A percentile compares a stretch with the other conserved stretches of the same genome.
Evolutionary conservation across 179 eudicot genomes (phyloP).

Genomic region (Carnegiea gigantea): DNA sequence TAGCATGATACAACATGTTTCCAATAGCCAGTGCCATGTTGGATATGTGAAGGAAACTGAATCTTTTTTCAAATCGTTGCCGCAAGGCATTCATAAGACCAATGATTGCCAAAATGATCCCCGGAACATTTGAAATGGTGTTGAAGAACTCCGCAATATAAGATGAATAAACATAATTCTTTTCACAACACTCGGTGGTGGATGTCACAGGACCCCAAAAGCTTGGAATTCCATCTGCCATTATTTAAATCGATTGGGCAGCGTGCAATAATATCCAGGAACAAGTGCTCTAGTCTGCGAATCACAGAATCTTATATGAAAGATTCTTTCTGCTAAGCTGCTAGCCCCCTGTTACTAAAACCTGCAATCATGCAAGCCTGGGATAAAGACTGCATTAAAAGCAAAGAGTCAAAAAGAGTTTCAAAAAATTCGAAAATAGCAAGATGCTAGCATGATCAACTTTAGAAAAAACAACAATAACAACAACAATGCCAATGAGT

Average conservation of each 20-base stretch:
- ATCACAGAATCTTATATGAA: neutral
- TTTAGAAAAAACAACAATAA: neutral
- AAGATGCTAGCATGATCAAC: neutral
- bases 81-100: constrained; percentile 52
- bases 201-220: constrained; percentile 66
- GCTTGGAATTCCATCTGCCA: constrained; percentile 47
- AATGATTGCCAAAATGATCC: constrained; percentile 48
- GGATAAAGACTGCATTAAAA: constrained; percentile 9
- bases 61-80: constrained; percentile 54
- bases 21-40: constrained; percentile 56
- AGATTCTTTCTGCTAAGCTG: constrained; percentile 1
- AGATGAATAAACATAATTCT: constrained; percentile 50
- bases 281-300: neutral
- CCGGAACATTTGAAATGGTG: constrained; percentile 47
- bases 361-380: constrained; percentile 10
- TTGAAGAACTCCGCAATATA: constrained; percentile 56
- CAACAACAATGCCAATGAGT: neutral
- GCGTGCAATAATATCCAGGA: neutral
- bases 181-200: constrained; percentile 51
- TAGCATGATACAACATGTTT: constrained; percentile 54
- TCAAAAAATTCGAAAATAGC: neutral
- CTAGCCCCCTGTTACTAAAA: neutral
- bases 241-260: constrained; percentile 13
- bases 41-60: constrained; percentile 54
- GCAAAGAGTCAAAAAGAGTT: constrained; percentile 7